Evolutionary conservation across 2,329 filamentous ascomycete genomes (phyloP).

Genomic region (Trichothecium sympodiale): DNA sequence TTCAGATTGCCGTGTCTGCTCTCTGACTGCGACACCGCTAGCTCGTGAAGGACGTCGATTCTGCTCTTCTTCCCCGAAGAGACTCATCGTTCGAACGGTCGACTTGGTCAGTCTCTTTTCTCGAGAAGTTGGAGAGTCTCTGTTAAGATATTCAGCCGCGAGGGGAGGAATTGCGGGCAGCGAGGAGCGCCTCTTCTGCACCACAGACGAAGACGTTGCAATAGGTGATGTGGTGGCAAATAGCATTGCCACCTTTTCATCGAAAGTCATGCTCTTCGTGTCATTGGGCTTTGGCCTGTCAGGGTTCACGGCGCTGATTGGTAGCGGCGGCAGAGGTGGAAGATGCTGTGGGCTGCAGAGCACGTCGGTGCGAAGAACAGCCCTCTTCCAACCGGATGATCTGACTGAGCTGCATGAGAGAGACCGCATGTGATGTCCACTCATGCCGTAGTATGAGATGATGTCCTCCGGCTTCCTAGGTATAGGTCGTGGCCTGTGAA

Average conservation of each 20-base stretch:
- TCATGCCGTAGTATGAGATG: neutral
- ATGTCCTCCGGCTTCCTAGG: conserved; percentile 3
- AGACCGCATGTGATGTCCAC: conserved; percentile 29
- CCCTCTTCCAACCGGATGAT: conserved; percentile 23
- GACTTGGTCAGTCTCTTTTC: too few species aligned
- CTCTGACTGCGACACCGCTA: too few species aligned
- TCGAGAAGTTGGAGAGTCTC: conserved; percentile 7
- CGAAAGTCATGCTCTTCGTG: conserved; percentile 46
- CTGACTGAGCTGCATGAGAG: conserved; percentile 37
- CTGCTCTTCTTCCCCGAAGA: too few species aligned
- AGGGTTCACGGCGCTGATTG: conserved; percentile 25
- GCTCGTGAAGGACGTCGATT: too few species aligned
- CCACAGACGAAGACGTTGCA: neutral
- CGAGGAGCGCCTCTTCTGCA: conserved; percentile 6
- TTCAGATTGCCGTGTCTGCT: too few species aligned
- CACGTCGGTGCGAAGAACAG: conserved; percentile 26
- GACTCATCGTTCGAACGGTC: too few species aligned
- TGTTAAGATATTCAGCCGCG: conserved; percentile 7
- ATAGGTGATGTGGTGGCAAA: conserved; percentile 28
- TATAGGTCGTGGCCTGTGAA: conserved; percentile 47
- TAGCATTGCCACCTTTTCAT: conserved; percentile 44
- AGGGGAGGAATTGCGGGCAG: conserved; percentile 12
- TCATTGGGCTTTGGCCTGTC: conserved; percentile 30
- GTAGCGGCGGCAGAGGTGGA: conserved; percentile 39
- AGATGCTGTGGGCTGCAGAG: conserved; percentile 36